Conservation (phyloP, 2,329 filamentous ascomycete genomes). For the Aureobasidium sp. region DNA sequence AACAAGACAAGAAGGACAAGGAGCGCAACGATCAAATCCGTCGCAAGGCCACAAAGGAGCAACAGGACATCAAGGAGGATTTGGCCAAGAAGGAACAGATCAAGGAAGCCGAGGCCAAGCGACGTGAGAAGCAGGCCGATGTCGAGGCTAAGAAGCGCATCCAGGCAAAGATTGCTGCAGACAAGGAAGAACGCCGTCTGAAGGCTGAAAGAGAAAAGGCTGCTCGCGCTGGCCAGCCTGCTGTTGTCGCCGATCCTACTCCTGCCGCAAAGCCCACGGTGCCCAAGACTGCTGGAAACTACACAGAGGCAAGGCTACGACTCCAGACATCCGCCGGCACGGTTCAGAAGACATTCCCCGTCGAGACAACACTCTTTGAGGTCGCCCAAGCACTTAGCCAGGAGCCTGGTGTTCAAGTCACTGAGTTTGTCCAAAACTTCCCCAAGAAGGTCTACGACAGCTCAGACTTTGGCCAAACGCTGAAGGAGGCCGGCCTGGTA, state of each 20-base stretch:
- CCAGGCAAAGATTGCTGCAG: constrained; percentile 86
- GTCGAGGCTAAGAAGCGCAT: constrained; percentile 79
- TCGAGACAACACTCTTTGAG: constrained; percentile 87
- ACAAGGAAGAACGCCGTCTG: constrained; percentile 79
- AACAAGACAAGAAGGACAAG: constrained; percentile 68
- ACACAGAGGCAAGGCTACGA: constrained; percentile 72
- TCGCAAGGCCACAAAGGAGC: constrained; percentile 80
- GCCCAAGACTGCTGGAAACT: constrained; percentile 58
- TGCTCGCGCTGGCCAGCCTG: constrained; percentile 25
- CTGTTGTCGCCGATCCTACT: constrained; percentile 33
- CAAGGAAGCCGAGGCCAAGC: constrained; percentile 81
- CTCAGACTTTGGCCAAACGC: constrained; percentile 74
- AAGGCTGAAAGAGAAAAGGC: constrained; percentile 84
- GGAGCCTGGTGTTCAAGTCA: constrained; percentile 62
- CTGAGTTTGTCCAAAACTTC: constrained; percentile 76
- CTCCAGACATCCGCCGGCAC: constrained; percentile 69
- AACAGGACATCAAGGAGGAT: constrained; percentile 83
- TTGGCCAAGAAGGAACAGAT: constrained; percentile 80
- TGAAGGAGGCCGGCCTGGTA: constrained; percentile 85
- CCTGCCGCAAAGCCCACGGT: constrained; percentile 40
- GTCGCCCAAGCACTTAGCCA: constrained; percentile 66
- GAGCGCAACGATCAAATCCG: constrained; percentile 81
- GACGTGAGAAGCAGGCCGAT: constrained; percentile 78
- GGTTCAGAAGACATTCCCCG: constrained; percentile 77
- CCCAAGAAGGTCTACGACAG: constrained; percentile 68